Conservation (phyloP, 306 rosid genomes). For the Castanea crenata region DNA sequence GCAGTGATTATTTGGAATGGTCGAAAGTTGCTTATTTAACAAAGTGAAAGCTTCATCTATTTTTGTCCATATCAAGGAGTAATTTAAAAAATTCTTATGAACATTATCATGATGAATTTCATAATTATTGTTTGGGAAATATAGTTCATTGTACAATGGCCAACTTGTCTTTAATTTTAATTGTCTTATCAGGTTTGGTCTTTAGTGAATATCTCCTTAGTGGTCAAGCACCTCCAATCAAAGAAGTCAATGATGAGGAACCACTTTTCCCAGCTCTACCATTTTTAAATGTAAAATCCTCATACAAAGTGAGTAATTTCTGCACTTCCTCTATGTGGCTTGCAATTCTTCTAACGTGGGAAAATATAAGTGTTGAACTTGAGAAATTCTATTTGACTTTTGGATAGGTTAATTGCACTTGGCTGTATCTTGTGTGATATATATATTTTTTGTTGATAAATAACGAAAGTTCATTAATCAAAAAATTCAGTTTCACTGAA, state of each 20-base stretch:
- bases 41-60: background rate
- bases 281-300: constrained; percentile 46
- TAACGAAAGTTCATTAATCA: too few species aligned
- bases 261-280: constrained; percentile 87
- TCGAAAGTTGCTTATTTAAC: background rate
- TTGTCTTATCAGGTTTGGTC: constrained; percentile 71
- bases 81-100: background rate
- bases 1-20: background rate
- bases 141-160: background rate
- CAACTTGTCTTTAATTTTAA: constrained; percentile 19
- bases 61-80: background rate
- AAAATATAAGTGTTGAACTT: background rate
- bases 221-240: constrained; percentile 84
- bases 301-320: constrained; percentile 53
- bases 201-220: constrained; percentile 89
- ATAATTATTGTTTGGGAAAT: background rate
- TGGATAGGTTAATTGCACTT: background rate
- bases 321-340: constrained; percentile 14
- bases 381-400: background rate
- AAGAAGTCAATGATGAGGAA: constrained; percentile 86
- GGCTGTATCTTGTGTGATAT: background rate
- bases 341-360: background rate
- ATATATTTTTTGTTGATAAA: too few species aligned
- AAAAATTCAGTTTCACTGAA: too few species aligned
- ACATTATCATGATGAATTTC: too few species aligned